Base-by-base conservation (phyloP, 2,329 filamentous ascomycete genomes). In the Parastagonospora nodorum region DNA sequence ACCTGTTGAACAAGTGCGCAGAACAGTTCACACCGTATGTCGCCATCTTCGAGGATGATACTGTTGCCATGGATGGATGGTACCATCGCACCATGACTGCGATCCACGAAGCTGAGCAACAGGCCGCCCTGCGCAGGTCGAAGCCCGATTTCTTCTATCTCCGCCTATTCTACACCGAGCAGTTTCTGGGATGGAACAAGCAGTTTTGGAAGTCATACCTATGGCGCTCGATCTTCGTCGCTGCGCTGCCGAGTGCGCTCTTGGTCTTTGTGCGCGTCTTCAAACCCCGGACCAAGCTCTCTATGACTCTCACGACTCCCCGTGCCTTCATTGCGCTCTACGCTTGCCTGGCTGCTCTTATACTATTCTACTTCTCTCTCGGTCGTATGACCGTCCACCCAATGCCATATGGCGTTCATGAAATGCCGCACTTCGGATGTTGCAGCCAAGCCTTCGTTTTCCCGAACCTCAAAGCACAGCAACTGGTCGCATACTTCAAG, bases 31-130 rank as follows among this genome's bases (percentile, higher is more conserved):
- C 77, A 7, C 69, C 72, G 2, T 78, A 78, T 53, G 69, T 76
- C 32, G 63, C 71, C 5, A 75, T 81, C 33, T 57, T 81, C 4
- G 78, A 81, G 55, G 78, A 80, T 53, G 78, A 80, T 55, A 69
- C 75, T 3, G 47, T 81, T 4, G 77, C 76, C 30, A 70, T 76
- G 57, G 76, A 78, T 42, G 78, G 78, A 10, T 80, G 79, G 78
- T 78, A 75, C 54, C 66, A 75, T 41, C 72, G 76, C 4, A 75
- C 74, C 0, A 62, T 74, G 33, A 51, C 65, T 5, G 77, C 71
- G 0, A 57, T 79, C 29, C 54, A 66, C 14, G 53, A 61, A 31
- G 71, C 70, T 4, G 69, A 77, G 48, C 53, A 51, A 29, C 59
- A 72, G 42, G 68, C 64, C 10, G 57, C 54, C 12, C 40, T 63